phyloP scores from a whole-genome alignment of 331 rosid species.

The Malus hybrid region DNA sequence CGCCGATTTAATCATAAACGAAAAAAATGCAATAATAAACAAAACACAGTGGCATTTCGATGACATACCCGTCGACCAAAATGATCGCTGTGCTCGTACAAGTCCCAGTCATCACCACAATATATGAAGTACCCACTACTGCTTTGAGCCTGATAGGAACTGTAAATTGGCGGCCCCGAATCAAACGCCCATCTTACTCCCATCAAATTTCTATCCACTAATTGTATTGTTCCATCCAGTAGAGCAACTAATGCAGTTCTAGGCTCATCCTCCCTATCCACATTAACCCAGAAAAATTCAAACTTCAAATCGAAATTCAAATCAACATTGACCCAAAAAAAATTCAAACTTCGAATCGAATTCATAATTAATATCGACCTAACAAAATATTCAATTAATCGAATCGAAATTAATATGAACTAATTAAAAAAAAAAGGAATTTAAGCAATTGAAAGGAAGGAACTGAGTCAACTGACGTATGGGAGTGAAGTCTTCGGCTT shows the following conservation, averaged over 20 bases:
- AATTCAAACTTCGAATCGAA: not conserved
- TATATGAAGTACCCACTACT: constrained; percentile 39
- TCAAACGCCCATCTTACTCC: constrained; percentile 56
- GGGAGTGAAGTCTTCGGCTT: constrained; percentile 34
- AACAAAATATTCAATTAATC: not conserved
- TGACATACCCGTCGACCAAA: constrained; percentile 50
- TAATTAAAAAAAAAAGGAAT: not conserved
- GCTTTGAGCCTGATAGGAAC: constrained; percentile 55
- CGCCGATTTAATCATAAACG: not conserved
- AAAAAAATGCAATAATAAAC: not conserved
- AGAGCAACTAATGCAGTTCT: constrained; percentile 43
- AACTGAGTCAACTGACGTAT: constrained; percentile 24
- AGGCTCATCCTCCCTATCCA: constrained; percentile 25
- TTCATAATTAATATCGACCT: too few species aligned
- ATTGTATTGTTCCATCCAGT: constrained; percentile 47
- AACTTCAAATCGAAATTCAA: too few species aligned
- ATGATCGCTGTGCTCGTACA: constrained; percentile 43
- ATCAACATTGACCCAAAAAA: not conserved
- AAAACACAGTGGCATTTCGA: not conserved
- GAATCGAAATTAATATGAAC: too few species aligned
- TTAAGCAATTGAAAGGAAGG: not conserved
- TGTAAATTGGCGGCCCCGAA: constrained; percentile 53
- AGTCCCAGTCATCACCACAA: constrained; percentile 69
- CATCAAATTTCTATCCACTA: constrained; percentile 40
- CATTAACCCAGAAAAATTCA: not conserved